Percentiles rank a stretch among this genome's conserved stretches.
These are phyloP conservation scores for Aspergillus sclerotialis DNA, from an alignment of 2,329 filamentous ascomycete genomes.

Conservation along the genomic window DNA sequence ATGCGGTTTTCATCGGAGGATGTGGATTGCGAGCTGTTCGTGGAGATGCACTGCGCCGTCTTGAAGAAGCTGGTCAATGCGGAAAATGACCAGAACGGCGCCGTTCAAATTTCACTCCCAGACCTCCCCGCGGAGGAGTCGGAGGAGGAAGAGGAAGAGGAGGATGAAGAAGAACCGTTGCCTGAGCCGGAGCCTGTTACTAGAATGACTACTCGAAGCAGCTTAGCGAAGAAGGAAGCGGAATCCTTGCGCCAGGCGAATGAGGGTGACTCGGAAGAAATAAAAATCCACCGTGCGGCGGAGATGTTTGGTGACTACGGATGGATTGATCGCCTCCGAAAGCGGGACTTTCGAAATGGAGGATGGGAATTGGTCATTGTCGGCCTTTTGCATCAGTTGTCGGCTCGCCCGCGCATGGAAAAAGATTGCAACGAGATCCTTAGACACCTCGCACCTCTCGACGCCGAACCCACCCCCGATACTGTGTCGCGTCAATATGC, in stretches of 20 bases:
- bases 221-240: conserved; percentile 72
- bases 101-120: conserved; percentile 70
- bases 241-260: conserved; percentile 57
- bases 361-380: conserved; percentile 90
- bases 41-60: conserved; percentile 86
- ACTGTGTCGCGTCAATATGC: conserved; percentile 68
- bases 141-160: conserved; percentile 56
- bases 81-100: conserved; percentile 63
- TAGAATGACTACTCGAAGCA: conserved; percentile 74
- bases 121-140: conserved; percentile 66
- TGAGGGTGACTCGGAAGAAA: conserved; percentile 37
- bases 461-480: conserved; percentile 66
- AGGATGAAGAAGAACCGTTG: conserved; percentile 50
- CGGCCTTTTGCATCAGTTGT: conserved; percentile 77
- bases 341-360: conserved; percentile 77
- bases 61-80: conserved; percentile 77
- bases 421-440: conserved; percentile 72
- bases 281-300: conserved; percentile 49
- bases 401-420: conserved; percentile 63
- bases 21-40: conserved; percentile 72
- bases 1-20: conserved; percentile 70
- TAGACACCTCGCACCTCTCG: conserved; percentile 69
- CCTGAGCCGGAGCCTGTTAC: conserved; percentile 63
- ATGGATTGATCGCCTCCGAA: conserved; percentile 79
- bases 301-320: conserved; percentile 68